phyloP scores from a whole-genome alignment of 352 stramenopile species.

The Phytophthora capsici region DNA sequence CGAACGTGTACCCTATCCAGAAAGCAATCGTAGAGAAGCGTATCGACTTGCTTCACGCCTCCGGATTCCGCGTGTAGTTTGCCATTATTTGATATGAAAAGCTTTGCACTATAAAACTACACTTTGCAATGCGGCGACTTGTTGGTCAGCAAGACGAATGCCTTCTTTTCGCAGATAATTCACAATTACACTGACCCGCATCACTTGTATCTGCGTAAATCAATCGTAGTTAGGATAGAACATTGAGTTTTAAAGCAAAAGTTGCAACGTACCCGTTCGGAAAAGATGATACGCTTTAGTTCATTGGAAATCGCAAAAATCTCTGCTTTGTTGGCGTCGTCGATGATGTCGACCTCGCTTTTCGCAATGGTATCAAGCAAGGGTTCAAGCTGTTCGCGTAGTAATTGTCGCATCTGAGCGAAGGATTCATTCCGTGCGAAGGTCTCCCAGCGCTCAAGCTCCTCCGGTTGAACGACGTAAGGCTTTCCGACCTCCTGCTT shows the following conservation, averaged over 20 bases:
- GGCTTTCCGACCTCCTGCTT: constrained; percentile 80
- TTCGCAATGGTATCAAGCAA: constrained; percentile 54
- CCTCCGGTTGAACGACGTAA: constrained; percentile 45
- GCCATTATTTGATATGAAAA: constrained; percentile 25
- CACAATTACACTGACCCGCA: constrained; percentile 64
- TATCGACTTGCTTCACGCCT: constrained; percentile 73
- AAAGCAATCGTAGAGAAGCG: constrained; percentile 74
- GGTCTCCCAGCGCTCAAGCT: constrained; percentile 57
- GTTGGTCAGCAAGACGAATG: constrained; percentile 72
- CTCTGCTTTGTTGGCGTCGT: constrained; percentile 48
- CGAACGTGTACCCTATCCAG: constrained; percentile 76
- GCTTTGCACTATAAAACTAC: constrained; percentile 35
- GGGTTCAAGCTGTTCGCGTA: constrained; percentile 46
- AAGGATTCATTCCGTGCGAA: constrained; percentile 66
- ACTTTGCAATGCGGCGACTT: constrained; percentile 73
- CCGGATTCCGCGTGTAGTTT: constrained; percentile 72
- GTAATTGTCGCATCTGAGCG: constrained; percentile 40
- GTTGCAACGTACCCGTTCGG: constrained; percentile 42
- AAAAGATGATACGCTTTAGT: constrained; percentile 60
- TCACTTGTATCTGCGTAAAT: constrained; percentile 58
- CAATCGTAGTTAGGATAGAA: neutral
- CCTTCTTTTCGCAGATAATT: constrained; percentile 78
- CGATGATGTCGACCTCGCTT: constrained; percentile 52
- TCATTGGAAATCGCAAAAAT: constrained; percentile 42
- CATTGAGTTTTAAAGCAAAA: neutral